phyloP scores from a whole-genome alignment of 1,284 basidiomycete species.

The Austroboletus novae-zelandiae region DNA sequence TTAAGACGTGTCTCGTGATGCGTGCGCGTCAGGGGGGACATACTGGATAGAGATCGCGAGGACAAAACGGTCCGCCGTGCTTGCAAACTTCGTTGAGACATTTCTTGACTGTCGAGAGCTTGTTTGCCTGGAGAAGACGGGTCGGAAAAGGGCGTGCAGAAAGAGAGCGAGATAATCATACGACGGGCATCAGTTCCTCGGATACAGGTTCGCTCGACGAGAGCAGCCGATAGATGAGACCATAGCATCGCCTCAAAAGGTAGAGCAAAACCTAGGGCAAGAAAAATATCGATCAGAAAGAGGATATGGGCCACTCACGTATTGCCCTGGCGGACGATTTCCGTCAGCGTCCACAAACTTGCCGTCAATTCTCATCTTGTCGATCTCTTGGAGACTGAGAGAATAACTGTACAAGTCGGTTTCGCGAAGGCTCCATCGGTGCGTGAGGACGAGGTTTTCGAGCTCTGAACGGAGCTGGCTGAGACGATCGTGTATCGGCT shows the following conservation, averaged over 20 bases:
- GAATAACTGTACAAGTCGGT: slow-evolving; percentile 97
- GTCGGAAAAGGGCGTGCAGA: not conserved
- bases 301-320: slow-evolving; percentile 51
- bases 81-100: slow-evolving; percentile 97
- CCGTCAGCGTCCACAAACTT: slow-evolving; percentile 97
- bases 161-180: slow-evolving; percentile 38
- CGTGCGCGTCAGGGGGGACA: slow-evolving; percentile 26
- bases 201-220: slow-evolving; percentile 99
- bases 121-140: slow-evolving; percentile 69
- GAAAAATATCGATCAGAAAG: not conserved
- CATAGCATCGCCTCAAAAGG: slow-evolving; percentile 92
- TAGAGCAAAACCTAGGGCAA: slow-evolving; percentile 80
- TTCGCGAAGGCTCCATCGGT: slow-evolving; percentile 96
- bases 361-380: slow-evolving; percentile 94
- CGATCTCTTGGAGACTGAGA: slow-evolving; percentile 92
- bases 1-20: not conserved
- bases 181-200: slow-evolving; percentile 95
- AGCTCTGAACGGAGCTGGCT: slow-evolving; percentile 83
- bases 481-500: slow-evolving; percentile 94
- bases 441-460: slow-evolving; percentile 89
- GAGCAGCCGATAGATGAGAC: slow-evolving; percentile 90
- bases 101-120: slow-evolving; percentile 91
- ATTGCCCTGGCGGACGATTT: slow-evolving; percentile 87
- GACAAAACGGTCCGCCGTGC: slow-evolving; percentile 92
- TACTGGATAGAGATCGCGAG: slow-evolving; percentile 95